A percentile compares a stretch with the other conserved stretches of the same genome.
phyloP scores from a whole-genome alignment of 2,329 filamentous ascomycete species.

The Pseudogymnoascus sp. region DNA sequence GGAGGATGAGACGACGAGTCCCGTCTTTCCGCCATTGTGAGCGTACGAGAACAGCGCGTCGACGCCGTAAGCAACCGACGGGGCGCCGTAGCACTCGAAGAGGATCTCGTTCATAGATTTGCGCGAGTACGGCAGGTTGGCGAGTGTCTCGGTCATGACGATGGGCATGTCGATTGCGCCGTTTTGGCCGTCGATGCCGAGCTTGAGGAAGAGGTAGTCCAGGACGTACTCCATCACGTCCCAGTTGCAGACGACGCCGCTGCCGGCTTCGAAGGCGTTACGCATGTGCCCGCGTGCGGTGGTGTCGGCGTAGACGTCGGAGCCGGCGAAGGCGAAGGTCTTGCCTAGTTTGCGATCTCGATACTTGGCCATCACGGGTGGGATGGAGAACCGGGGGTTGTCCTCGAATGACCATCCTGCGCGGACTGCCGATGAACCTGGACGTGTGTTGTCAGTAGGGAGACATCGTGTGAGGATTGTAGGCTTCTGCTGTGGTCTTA shows the following conservation, averaged over 20 bases:
- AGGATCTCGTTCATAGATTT: slow-evolving; percentile 96
- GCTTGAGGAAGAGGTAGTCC: slow-evolving; percentile 90
- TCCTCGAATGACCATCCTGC: slow-evolving; percentile 94
- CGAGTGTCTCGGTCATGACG: slow-evolving; percentile 92
- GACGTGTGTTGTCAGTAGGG: neutral
- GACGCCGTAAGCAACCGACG: slow-evolving; percentile 87
- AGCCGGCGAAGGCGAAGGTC: slow-evolving; percentile 86
- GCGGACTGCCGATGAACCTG: slow-evolving; percentile 81
- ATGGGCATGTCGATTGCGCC: slow-evolving; percentile 78
- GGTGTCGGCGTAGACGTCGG: slow-evolving; percentile 90
- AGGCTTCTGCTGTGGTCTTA: slow-evolving; percentile 34
- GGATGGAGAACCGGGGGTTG: slow-evolving; percentile 70
- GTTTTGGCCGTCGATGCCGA: slow-evolving; percentile 72
- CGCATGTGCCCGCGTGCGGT: slow-evolving; percentile 86
- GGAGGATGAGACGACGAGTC: slow-evolving; percentile 84
- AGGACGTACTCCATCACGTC: slow-evolving; percentile 93
- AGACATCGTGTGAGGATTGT: neutral
- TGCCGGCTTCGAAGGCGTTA: slow-evolving; percentile 84
- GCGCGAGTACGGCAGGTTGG: slow-evolving; percentile 80
- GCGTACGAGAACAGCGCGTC: slow-evolving; percentile 94
- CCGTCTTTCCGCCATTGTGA: slow-evolving; percentile 77
- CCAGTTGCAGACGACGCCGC: slow-evolving; percentile 92
- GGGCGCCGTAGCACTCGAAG: slow-evolving; percentile 91
- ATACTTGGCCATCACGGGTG: slow-evolving; percentile 91
- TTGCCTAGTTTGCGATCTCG: slow-evolving; percentile 88